Conservation (phyloP, 495 filamentous ascomycete genomes). For the Ramalina intermedia region DNA sequence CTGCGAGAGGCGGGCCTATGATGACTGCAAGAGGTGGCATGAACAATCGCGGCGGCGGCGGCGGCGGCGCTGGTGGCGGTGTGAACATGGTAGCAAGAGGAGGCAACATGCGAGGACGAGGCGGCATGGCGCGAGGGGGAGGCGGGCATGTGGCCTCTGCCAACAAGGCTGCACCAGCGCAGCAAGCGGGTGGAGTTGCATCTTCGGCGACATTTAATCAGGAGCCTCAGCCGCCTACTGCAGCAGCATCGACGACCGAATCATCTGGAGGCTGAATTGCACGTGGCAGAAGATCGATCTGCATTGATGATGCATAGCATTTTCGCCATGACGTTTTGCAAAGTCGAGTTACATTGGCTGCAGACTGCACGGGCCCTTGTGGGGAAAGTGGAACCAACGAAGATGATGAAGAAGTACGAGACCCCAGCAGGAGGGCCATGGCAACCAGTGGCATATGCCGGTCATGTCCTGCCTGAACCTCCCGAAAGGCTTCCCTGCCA, state of each 20-base stretch:
- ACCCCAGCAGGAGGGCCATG: no score
- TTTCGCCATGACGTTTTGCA: no score
- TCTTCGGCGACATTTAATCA: background rate
- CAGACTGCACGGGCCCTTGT: no score
- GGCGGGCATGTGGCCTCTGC: background rate
- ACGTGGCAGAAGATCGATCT: no score
- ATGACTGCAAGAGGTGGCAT: constrained; percentile 7
- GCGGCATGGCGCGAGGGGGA: constrained; percentile 9
- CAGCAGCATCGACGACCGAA: background rate
- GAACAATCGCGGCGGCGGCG: constrained; percentile 1
- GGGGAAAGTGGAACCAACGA: no score
- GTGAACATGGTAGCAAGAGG: constrained; percentile 6
- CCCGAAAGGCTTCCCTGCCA: no score
- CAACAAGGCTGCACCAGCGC: background rate
- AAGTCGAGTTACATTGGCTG: no score
- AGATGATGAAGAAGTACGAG: no score
- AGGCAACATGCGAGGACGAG: constrained; percentile 12
- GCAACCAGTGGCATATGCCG: no score
- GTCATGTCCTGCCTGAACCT: no score
- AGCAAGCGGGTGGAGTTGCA: background rate
- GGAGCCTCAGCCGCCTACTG: background rate
- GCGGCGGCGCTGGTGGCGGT: background rate
- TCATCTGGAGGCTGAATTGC: background rate
- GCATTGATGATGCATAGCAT: no score
- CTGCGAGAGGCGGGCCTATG: background rate